Evolutionary conservation across 257 asterid genomes (phyloP).

Genomic region (Capsicum rhomboideum): DNA sequence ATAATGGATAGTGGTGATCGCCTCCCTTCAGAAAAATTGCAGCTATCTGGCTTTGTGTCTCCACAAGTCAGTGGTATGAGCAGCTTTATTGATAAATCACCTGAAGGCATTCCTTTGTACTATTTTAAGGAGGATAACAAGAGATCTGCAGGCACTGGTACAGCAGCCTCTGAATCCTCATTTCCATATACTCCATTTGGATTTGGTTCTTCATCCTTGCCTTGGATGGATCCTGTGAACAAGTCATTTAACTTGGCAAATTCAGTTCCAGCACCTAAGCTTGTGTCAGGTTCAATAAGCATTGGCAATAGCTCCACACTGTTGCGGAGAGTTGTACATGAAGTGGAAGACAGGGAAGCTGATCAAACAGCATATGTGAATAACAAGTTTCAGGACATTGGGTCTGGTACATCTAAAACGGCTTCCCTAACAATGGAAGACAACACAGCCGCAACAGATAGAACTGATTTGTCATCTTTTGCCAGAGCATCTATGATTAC

Average conservation of each 20-base stretch:
- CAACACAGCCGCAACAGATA: conserved; percentile 43
- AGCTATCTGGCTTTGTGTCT: conserved; percentile 84
- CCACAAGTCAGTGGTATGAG: conserved; percentile 90
- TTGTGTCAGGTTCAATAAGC: conserved; percentile 72
- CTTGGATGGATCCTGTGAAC: conserved; percentile 87
- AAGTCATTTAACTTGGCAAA: conserved; percentile 74
- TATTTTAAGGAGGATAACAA: conserved; percentile 77
- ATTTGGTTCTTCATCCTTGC: conserved; percentile 80
- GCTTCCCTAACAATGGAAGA: conserved; percentile 46
- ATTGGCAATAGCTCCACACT: conserved; percentile 63
- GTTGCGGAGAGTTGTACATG: conserved; percentile 95
- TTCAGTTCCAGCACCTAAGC: conserved; percentile 75
- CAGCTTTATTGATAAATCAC: conserved; percentile 82
- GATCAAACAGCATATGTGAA: conserved; percentile 54
- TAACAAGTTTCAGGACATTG: conserved; percentile 61
- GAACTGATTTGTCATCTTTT: conserved; percentile 49
- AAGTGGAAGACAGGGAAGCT: conserved; percentile 79
- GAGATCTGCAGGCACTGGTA: conserved; percentile 33
- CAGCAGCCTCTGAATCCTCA: conserved; percentile 56
- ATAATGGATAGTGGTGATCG: conserved; percentile 48
- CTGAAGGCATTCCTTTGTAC: conserved; percentile 91
- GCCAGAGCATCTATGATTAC: conserved; percentile 73
- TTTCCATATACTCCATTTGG: conserved; percentile 56
- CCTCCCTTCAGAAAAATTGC: conserved; percentile 75
- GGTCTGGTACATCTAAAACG: conserved; percentile 48